Evolutionary conservation across 108 stramenopile genomes (phyloP), one percentile per base, ranked within the genome.

Genomic region (Cyclostephanos invisitatus): DNA sequence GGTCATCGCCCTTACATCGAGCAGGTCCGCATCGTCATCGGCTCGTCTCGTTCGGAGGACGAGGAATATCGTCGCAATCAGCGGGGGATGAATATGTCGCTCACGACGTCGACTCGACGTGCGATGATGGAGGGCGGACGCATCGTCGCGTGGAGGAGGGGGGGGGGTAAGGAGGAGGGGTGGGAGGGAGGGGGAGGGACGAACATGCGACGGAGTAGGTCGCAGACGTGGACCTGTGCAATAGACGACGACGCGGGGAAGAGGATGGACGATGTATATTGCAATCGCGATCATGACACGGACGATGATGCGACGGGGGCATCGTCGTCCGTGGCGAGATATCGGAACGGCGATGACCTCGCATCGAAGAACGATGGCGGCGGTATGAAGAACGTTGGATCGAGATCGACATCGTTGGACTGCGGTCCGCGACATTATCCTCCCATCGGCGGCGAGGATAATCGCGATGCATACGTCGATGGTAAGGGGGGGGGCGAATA

Each of bases 21-120:
- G 61, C 92, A 91, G 67, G 86, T 91, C 2, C 77, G 92, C 47
- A 87, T 93, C 63, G 82, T 93, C 2, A 93, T 89, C 76, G 69
- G 77, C 17, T 66, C 70, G 7, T 78, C 77, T 7, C 50, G 29
- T 8, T 36, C 8, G 21, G 62, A 76, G 40, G 79, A 75, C 29
- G 58, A 46, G 12, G 61, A 59, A 48, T 58, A 54, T 17, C 69
- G 77, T 50, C 24, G 70, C 4, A n/a, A n/a, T 49, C 32, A 63
- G 24, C 63, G 68, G n/a, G 67, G 48, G 74, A 74, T 35, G 60
- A 73, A 22, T 80, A n/a, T n/a, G n/a, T n/a, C n/a, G n/a, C n/a
- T n/a, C n/a, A n/a, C n/a, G n/a, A n/a, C n/a, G n/a, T n/a, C n/a
- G n/a, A n/a, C n/a, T n/a, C n/a, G n/a, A n/a, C n/a, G n/a, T n/a